These are phyloP conservation scores for Skeletonema costatum DNA, from an alignment of 108 stramenopile genomes.

Conservation along the genomic window DNA sequence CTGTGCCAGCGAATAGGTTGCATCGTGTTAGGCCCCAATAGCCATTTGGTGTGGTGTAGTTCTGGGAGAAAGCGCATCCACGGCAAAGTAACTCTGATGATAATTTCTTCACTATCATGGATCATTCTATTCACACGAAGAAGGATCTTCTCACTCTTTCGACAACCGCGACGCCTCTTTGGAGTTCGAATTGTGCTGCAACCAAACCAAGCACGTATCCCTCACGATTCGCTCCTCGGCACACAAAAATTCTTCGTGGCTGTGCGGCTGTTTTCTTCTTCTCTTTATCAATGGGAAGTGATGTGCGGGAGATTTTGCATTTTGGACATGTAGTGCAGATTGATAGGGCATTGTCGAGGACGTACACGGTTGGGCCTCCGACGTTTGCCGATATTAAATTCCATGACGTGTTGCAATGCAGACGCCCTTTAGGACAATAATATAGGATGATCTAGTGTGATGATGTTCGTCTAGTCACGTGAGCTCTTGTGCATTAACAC, in stretches of 20 bases:
- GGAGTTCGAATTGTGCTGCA: neutral
- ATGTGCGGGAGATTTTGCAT: neutral
- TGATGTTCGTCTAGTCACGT: too few relatives aligned
- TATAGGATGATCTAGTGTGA: too few relatives aligned
- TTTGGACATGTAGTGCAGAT: neutral
- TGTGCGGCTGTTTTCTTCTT: neutral
- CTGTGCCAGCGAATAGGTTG: neutral
- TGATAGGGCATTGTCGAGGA: neutral
- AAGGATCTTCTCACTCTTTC: neutral
- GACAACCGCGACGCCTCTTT: neutral
- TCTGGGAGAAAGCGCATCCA: neutral
- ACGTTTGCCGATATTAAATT: neutral
- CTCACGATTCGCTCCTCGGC: neutral
- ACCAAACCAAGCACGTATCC: neutral
- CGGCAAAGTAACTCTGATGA: neutral
- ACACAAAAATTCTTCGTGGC: neutral
- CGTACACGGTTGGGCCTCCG: neutral
- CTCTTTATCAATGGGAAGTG: neutral
- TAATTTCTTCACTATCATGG: neutral
- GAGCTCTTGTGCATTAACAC: too few relatives aligned
- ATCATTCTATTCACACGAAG: neutral
- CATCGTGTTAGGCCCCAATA: neutral
- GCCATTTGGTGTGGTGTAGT: neutral
- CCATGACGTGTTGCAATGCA: neutral
- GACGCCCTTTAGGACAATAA: too few relatives aligned